Conservation (phyloP, 495 filamentous ascomycete species). For the Rostrohypoxylon terebratum region DNA sequence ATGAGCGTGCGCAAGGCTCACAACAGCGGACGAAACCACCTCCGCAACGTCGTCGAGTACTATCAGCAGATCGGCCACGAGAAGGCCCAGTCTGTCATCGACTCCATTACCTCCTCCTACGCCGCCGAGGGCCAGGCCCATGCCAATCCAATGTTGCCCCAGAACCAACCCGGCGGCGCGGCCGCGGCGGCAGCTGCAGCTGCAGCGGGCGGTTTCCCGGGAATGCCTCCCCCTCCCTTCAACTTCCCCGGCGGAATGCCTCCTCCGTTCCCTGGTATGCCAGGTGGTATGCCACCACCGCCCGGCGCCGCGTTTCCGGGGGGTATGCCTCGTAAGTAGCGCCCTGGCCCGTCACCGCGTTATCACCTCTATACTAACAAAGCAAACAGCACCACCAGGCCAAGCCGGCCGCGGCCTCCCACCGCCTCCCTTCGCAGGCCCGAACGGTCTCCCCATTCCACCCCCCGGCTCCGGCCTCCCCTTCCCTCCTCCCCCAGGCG, state of each 20-base stretch:
- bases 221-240: slow-evolving; percentile 53
- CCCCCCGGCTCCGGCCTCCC: slow-evolving; percentile 55
- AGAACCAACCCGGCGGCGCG: slow-evolving; percentile 68
- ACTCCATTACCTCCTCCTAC: slow-evolving; percentile 95
- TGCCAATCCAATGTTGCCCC: slow-evolving; percentile 82
- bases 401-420: slow-evolving; percentile 63
- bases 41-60: slow-evolving; percentile 97
- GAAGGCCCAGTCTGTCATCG: slow-evolving; percentile 97
- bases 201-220: slow-evolving; percentile 35
- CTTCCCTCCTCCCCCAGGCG: slow-evolving; percentile 59
- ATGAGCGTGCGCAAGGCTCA: slow-evolving; percentile 99
- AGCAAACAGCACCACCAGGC: slow-evolving; percentile 61
- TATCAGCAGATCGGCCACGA: slow-evolving; percentile 99
- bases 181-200: slow-evolving; percentile 51
- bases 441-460: slow-evolving; percentile 56
- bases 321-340: slow-evolving; percentile 51
- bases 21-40: slow-evolving; percentile 94
- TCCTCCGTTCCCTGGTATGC: slow-evolving; percentile 54
- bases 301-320: slow-evolving; percentile 47
- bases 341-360: not conserved
- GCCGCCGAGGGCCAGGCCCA: slow-evolving; percentile 89
- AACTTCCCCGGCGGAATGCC: slow-evolving; percentile 50
- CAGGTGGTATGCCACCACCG: slow-evolving; percentile 47
- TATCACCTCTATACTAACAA: not conserved
- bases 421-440: slow-evolving; percentile 73